Conservation (phyloP, 1,284 basidiomycete species). For the Ceratobasidium sp. region DNA sequence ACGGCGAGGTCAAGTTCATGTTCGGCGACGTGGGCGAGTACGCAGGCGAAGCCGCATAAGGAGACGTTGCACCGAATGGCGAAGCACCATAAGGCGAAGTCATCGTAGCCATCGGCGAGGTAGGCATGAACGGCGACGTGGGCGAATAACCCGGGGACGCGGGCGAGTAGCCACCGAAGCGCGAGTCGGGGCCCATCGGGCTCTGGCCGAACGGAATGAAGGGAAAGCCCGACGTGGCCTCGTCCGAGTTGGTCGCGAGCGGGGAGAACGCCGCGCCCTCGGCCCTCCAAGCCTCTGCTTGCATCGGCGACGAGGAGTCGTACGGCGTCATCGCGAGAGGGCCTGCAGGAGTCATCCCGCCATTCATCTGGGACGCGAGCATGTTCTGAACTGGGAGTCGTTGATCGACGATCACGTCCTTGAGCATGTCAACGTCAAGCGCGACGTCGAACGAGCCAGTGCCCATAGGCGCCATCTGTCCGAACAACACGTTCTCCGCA, state of each 20-base stretch:
- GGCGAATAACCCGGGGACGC: conserved; percentile 89
- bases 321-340: conserved; percentile 94
- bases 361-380: conserved; percentile 81
- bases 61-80: conserved; percentile 74
- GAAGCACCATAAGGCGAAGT: conserved; percentile 82
- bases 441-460: conserved; percentile 96
- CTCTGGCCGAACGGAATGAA: conserved; percentile 78
- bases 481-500: conserved; percentile 98
- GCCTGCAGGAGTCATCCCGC: conserved; percentile 88
- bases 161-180: conserved; percentile 81
- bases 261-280: conserved; percentile 95
- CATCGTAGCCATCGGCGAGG: conserved; percentile 80
- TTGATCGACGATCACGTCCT: conserved; percentile 98
- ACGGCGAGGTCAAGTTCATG: conserved; percentile 63
- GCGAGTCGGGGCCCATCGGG: conserved; percentile 72
- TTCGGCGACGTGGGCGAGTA: conserved; percentile 77
- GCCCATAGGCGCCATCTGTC: conserved; percentile 98
- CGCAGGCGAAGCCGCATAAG: conserved; percentile 78
- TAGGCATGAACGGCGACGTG: conserved; percentile 86
- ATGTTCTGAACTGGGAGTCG: conserved; percentile 89
- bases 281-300: conserved; percentile 76
- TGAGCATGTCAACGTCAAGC: conserved; percentile 97
- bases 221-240: conserved; percentile 78
- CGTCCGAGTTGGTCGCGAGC: conserved; percentile 86
- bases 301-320: conserved; percentile 86